Conservation (phyloP, 2,329 filamentous ascomycete species). For the Celoporthe dispersa region DNA sequence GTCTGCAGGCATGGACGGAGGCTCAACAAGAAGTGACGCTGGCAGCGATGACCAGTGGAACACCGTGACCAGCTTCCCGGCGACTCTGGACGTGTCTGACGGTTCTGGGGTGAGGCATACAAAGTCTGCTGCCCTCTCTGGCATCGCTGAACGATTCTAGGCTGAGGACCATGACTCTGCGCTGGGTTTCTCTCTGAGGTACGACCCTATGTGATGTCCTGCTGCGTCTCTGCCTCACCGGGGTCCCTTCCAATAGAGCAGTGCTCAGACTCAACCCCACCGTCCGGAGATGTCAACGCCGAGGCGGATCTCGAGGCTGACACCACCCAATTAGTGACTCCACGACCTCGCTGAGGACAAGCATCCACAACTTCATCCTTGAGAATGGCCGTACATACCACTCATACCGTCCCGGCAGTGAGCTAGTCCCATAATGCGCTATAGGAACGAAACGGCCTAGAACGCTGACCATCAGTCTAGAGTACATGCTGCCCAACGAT, state of each 20-base stretch:
- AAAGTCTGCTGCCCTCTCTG: neutral
- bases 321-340: slow-evolving; percentile 33
- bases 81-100: slow-evolving; percentile 22
- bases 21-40: neutral
- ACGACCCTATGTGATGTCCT: neutral
- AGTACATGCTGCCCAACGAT: slow-evolving; percentile 41
- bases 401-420: slow-evolving; percentile 39
- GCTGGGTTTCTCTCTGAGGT: slow-evolving; percentile 23
- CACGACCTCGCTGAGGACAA: slow-evolving; percentile 37
- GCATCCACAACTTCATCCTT: slow-evolving; percentile 36
- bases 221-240: neutral
- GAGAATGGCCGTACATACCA: slow-evolving; percentile 40
- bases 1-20: slow-evolving; percentile 4
- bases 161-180: slow-evolving; percentile 25
- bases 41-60: slow-evolving; percentile 14
- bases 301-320: neutral
- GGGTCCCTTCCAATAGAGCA: too few relatives aligned
- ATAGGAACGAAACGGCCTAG: neutral
- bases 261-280: too few relatives aligned
- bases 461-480: slow-evolving; percentile 25
- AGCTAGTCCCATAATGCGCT: slow-evolving; percentile 20
- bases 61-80: neutral
- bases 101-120: slow-evolving; percentile 18
- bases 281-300: too few relatives aligned
- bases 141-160: neutral